phyloP scores from a whole-genome alignment of 116 monocot genomes.

The Iris pallida region DNA sequence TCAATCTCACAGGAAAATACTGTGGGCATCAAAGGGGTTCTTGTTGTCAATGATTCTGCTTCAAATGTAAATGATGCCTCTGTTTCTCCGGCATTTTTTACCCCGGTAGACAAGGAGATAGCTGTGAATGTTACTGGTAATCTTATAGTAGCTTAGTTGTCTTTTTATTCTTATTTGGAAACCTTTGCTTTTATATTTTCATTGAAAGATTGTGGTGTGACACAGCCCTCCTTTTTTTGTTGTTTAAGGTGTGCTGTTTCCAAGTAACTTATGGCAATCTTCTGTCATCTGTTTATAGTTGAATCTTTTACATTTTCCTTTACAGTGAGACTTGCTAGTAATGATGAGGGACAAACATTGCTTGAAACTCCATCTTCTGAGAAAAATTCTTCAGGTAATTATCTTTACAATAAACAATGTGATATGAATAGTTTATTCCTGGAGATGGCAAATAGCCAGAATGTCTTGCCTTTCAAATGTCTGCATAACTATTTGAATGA shows the following conservation, averaged over 20 bases:
- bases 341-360: constrained; percentile 1
- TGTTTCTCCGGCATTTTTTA: background rate
- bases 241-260: constrained; percentile 1
- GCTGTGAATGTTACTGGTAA: background rate
- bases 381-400: background rate
- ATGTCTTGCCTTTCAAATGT: too few relatives aligned
- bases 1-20: background rate
- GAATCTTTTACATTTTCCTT: background rate
- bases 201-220: background rate
- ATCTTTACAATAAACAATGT: background rate
- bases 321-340: background rate
- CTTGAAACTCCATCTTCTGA: background rate
- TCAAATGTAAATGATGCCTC: background rate
- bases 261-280: background rate
- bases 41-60: background rate
- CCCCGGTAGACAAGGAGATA: background rate
- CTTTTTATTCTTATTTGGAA: background rate
- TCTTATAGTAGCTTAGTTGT: background rate
- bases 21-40: background rate
- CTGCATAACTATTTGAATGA: too few relatives aligned
- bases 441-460: background rate
- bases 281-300: background rate
- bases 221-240: background rate
- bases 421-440: background rate
- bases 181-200: too few relatives aligned